Evolutionary conservation across 768 basidiomycete genomes (phyloP), one percentile per base, ranked within the genome.

Genomic region (Hirschioporus abietinus): DNA sequence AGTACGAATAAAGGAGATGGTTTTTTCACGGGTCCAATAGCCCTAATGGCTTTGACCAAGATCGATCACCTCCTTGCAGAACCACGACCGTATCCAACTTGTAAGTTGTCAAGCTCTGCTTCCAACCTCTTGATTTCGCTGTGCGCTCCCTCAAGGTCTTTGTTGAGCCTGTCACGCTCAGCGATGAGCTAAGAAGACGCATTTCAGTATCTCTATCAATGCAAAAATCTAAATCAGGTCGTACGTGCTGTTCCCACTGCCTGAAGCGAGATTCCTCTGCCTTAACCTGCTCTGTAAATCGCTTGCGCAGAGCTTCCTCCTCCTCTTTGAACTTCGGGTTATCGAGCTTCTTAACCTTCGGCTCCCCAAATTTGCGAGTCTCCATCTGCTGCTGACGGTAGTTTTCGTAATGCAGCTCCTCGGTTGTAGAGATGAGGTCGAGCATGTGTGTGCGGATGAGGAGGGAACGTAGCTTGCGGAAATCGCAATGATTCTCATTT

Each of bases 241-340:
- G 73, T 76, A 96, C 94, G 79, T 97, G 95, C 80, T 96, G 94
- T 77, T 99, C 97, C 97, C 97, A 99, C 72, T 98, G 95, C 77
- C 97, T 88, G 86, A 99, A 99, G 68, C 97, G 85, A 15, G 92
- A 86, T 76, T 99, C 97, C 82, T 99, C 97, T 66, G 93, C 84
- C 83, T 99, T 99, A 85, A 99, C 97, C 82, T 99, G 97, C 79
- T 99, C 97, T 34, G 97, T 99, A 80, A 99, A 99, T 69, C 95
- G 88, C 84, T 96, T 98, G 74, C 96, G 85, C 68, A 99, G 87
- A 67, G 89, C 84, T 78, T 99, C 97, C 78, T 99, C 96, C 81
- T 99, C 97, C 78, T 99, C 97, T 83, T 96, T 96, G 89, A 96
- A 99, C 80, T 99, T 99, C 72, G 97, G 96, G 79, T 99, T 99